Evolutionary conservation across 768 basidiomycete genomes (phyloP).

Genomic region (Lactarius evosmus): DNA sequence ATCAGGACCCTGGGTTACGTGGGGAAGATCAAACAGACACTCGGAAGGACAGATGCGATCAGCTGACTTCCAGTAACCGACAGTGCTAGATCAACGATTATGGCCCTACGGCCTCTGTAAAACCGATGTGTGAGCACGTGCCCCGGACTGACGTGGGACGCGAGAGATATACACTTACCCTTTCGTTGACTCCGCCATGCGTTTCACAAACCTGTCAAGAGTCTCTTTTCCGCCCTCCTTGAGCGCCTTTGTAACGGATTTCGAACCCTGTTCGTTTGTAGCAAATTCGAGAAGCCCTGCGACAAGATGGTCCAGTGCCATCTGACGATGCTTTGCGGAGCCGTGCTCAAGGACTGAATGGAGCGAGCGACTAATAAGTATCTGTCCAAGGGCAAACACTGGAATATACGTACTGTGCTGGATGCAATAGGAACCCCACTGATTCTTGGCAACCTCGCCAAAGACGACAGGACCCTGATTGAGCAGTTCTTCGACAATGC

Average conservation of each 20-base stretch:
- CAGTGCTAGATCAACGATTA: slow-evolving; percentile 82
- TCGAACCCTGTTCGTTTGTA: slow-evolving; percentile 82
- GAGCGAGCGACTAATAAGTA: slow-evolving; percentile 13
- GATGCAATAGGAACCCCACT: slow-evolving; percentile 87
- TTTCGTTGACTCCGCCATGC: slow-evolving; percentile 85
- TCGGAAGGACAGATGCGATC: slow-evolving; percentile 77
- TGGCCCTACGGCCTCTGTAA: slow-evolving; percentile 65
- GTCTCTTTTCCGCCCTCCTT: slow-evolving; percentile 82
- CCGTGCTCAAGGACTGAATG: slow-evolving; percentile 78
- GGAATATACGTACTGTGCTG: slow-evolving; percentile 64
- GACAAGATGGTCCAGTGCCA: slow-evolving; percentile 76
- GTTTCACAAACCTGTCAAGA: slow-evolving; percentile 65
- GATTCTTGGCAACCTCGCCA: slow-evolving; percentile 76
- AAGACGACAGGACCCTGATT: slow-evolving; percentile 67
- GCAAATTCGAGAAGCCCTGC: slow-evolving; percentile 75
- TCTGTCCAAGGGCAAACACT: background rate
- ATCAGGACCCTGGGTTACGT: background rate
- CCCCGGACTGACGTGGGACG: slow-evolving; percentile 17
- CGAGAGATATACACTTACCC: slow-evolving; percentile 44
- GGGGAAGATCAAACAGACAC: slow-evolving; percentile 42
- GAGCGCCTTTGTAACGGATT: slow-evolving; percentile 81
- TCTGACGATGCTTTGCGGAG: slow-evolving; percentile 65
- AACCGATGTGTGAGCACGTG: background rate
- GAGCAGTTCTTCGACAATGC: slow-evolving; percentile 79
- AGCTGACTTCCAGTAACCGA: slow-evolving; percentile 83